A percentile compares a stretch with the other conserved stretches of the same genome.
Conservation (phyloP, 2,329 filamentous ascomycete genomes). For the Beauveria pseudobassiana region DNA sequence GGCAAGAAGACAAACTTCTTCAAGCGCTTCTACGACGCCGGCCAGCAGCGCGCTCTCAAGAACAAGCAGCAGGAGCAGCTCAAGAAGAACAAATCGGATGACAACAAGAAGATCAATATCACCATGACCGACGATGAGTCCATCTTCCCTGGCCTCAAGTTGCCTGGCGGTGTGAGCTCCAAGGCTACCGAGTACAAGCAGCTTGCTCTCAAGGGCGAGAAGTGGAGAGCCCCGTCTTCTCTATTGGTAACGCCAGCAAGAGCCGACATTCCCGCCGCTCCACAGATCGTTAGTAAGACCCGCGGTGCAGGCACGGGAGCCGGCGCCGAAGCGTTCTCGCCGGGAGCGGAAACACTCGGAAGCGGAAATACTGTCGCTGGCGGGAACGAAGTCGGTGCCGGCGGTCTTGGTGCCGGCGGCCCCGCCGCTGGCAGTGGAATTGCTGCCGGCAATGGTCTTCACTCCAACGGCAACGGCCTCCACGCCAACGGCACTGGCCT, state of each 20-base stretch:
- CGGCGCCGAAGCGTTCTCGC: slow-evolving; percentile 7
- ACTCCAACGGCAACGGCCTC: slow-evolving; percentile 7
- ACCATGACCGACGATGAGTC: slow-evolving; percentile 63
- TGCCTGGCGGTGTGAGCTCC: slow-evolving; percentile 76
- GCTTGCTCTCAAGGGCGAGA: slow-evolving; percentile 77
- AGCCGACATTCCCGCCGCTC: slow-evolving; percentile 63
- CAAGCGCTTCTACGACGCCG: slow-evolving; percentile 69
- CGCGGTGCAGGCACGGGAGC: slow-evolving; percentile 16
- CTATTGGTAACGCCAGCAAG: slow-evolving; percentile 68
- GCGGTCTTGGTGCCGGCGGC: slow-evolving; percentile 10
- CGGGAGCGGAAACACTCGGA: slow-evolving; percentile 13
- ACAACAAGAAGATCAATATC: slow-evolving; percentile 52
- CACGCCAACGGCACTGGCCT: slow-evolving; percentile 6
- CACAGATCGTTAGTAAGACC: slow-evolving; percentile 41
- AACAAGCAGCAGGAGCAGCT: slow-evolving; percentile 68
- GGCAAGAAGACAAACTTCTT: slow-evolving; percentile 77
- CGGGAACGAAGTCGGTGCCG: slow-evolving; percentile 12
- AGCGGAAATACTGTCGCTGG: slow-evolving; percentile 11
- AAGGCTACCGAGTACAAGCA: slow-evolving; percentile 94
- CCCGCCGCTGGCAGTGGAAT: slow-evolving; percentile 13
- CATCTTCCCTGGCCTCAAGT: slow-evolving; percentile 76
- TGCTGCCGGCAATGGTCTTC: slow-evolving; percentile 6
- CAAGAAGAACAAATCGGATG: slow-evolving; percentile 1
- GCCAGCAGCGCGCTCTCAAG: slow-evolving; percentile 65
- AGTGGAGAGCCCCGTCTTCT: slow-evolving; percentile 93